Percentiles rank a stretch among this genome's conserved stretches.
phyloP scores from a whole-genome alignment of 2,329 filamentous ascomycete genomes.

The Leptoxyphium fumago region DNA sequence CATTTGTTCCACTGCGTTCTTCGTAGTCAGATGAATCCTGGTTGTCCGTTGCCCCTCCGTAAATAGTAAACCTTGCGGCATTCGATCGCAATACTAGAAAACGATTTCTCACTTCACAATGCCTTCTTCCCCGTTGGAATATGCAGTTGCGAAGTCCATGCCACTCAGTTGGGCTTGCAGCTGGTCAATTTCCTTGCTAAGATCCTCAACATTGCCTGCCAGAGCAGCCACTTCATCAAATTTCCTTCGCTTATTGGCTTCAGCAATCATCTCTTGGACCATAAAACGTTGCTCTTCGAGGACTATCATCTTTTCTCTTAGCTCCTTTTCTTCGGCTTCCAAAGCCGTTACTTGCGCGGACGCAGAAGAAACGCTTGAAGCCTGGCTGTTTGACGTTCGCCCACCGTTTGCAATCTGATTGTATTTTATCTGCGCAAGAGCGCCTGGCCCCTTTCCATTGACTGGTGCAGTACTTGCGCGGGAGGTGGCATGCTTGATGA shows the following conservation, averaged over 20 bases:
- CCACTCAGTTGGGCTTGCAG: constrained; percentile 18
- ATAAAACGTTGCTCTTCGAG: constrained; percentile 86
- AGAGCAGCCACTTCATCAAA: constrained; percentile 80
- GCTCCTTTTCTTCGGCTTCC: constrained; percentile 69
- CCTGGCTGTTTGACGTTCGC: constrained; percentile 30
- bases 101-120: not conserved
- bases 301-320: constrained; percentile 66
- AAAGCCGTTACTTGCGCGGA: constrained; percentile 42
- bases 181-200: constrained; percentile 59
- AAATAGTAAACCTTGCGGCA: too few relatives aligned
- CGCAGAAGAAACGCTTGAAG: constrained; percentile 27
- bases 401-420: constrained; percentile 34
- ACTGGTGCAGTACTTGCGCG: constrained; percentile 23
- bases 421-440: constrained; percentile 46
- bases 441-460: constrained; percentile 23
- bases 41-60: too few relatives aligned
- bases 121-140: not conserved
- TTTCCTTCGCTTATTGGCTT: constrained; percentile 58
- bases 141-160: constrained; percentile 21
- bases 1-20: too few relatives aligned
- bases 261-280: constrained; percentile 70
- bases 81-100: too few relatives aligned
- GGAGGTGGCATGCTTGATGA: constrained; percentile 40
- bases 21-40: too few relatives aligned
- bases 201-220: constrained; percentile 65